Conservation (phyloP, 257 asterid genomes). For the Anisodus acutangulus region DNA sequence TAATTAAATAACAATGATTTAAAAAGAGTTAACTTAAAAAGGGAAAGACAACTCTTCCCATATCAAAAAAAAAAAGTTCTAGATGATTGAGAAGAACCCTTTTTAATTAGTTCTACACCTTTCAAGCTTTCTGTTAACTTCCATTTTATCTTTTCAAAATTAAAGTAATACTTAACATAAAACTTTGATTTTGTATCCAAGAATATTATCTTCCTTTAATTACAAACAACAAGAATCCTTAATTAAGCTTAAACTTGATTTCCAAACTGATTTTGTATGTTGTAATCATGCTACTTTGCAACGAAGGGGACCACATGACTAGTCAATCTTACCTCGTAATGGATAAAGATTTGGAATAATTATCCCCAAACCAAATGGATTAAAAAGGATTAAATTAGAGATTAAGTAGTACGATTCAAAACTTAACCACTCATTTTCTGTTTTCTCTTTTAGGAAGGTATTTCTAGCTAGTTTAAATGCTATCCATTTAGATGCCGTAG, state of each 20-base stretch:
- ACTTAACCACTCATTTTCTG: background rate
- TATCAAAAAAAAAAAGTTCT: background rate
- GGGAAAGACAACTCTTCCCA: background rate
- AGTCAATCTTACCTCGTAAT: background rate
- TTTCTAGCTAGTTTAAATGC: background rate
- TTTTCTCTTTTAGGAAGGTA: background rate
- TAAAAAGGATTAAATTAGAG: background rate
- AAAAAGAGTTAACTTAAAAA: background rate
- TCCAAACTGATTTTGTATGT: background rate
- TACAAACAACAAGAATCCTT: background rate
- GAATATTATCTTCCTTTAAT: background rate
- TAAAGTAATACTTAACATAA: background rate
- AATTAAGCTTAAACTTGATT: background rate
- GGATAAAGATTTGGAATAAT: constrained; percentile 15
- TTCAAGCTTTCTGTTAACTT: background rate
- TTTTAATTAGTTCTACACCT: background rate
- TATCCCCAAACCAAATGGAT: background rate
- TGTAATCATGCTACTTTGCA: background rate
- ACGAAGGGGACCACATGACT: background rate
- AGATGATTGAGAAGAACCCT: background rate
- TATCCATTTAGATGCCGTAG: background rate
- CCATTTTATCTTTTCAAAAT: background rate
- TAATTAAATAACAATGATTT: background rate
- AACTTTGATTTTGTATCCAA: background rate
- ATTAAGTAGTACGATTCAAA: constrained; percentile 4